Evolutionary conservation across 106 monocot species (phyloP).

Genomic region (Ottelia alismoides): DNA sequence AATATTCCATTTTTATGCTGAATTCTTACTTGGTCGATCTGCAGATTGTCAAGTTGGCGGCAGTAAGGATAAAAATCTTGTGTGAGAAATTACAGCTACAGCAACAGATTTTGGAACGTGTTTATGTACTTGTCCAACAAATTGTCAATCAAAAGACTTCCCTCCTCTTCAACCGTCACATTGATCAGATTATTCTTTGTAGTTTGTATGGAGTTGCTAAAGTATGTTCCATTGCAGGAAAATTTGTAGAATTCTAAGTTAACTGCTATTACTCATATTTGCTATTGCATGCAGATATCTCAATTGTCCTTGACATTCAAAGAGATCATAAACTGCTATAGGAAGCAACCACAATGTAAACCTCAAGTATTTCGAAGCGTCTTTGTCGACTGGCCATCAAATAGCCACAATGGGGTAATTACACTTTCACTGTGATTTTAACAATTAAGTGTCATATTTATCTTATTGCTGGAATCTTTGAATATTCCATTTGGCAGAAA

Average conservation of each 20-base stretch:
- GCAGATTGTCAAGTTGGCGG: conserved; percentile 47
- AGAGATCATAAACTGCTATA: conserved; percentile 89
- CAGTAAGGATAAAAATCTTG: conserved; percentile 83
- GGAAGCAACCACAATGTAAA: conserved; percentile 90
- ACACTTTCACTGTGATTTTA: no score
- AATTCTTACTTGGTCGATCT: no score
- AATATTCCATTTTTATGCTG: no score
- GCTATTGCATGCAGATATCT: no score
- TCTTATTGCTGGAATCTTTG: no score
- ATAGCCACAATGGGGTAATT: conserved; percentile 53
- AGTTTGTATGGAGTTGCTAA: conserved; percentile 92
- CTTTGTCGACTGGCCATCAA: conserved; percentile 62
- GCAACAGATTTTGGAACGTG: conserved; percentile 54
- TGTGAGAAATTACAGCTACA: conserved; percentile 74
- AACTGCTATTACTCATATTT: no score
- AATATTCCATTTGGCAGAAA: no score
- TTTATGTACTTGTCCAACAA: conserved; percentile 74
- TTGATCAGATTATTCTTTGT: conserved; percentile 92
- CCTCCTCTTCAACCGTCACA: conserved; percentile 90
- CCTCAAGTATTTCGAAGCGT: conserved; percentile 94
- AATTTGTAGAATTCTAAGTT: no score
- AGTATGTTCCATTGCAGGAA: no score
- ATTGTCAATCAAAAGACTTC: conserved; percentile 60
- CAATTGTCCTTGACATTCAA: conserved; percentile 72
- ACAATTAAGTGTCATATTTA: no score